These are phyloP conservation scores for Populus nigra DNA, from an alignment of 345 rosid species.

Conservation along the genomic window DNA sequence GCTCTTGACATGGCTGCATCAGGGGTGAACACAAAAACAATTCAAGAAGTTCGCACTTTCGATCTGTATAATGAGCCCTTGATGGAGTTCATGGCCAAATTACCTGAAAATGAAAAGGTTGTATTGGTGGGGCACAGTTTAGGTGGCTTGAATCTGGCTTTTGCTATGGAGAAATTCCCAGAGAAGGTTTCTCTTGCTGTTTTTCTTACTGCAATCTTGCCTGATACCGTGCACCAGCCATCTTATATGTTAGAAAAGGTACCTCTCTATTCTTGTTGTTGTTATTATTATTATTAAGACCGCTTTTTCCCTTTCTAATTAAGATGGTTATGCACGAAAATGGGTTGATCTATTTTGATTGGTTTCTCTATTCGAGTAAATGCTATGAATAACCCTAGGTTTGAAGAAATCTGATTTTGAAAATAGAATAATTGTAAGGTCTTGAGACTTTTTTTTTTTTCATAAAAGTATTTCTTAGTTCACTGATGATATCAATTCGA, in stretches of 20 bases:
- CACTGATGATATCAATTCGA: no score
- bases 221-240: background rate
- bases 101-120: slow-evolving; percentile 2
- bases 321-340: no score
- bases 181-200: slow-evolving; percentile 10
- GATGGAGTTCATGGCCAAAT: slow-evolving; percentile 1
- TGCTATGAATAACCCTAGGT: no score
- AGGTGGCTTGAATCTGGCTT: slow-evolving; percentile 6
- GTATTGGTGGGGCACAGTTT: slow-evolving; percentile 18
- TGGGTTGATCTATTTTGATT: no score
- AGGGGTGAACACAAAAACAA: background rate
- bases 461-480: no score
- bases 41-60: background rate
- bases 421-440: no score
- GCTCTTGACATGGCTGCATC: slow-evolving; percentile 17
- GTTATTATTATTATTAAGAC: background rate
- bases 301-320: no score
- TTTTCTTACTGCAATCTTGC: slow-evolving; percentile 16
- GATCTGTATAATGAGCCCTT: slow-evolving; percentile 5
- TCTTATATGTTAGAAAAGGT: background rate
- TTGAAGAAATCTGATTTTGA: no score
- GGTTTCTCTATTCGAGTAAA: no score
- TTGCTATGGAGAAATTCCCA: slow-evolving; percentile 14
- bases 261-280: background rate
- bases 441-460: no score